Evolutionary conservation across 2,329 filamentous ascomycete genomes (phyloP).

Genomic region (Graphilbum fragrans): DNA sequence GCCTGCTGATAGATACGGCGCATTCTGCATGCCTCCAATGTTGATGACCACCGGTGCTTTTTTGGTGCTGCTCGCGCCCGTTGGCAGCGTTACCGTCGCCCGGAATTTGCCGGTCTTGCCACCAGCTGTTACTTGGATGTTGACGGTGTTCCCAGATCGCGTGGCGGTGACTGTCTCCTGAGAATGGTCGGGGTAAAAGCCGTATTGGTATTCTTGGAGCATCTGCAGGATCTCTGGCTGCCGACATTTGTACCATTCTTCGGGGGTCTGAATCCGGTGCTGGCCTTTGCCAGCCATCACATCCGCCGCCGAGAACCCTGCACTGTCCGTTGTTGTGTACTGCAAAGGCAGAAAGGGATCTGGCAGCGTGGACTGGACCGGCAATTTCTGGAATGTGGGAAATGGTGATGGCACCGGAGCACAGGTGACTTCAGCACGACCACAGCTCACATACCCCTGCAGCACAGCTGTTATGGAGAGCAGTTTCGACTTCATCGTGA

Average conservation of each 20-base stretch:
- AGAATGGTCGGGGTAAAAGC: conserved; percentile 36
- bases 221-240: conserved; percentile 36
- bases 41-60: conserved; percentile 34
- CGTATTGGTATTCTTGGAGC: conserved; percentile 38
- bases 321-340: conserved; percentile 24
- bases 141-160: conserved; percentile 29
- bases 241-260: conserved; percentile 35
- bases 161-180: conserved; percentile 33
- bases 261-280: conserved; percentile 27
- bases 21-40: conserved; percentile 35
- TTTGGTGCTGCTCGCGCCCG: conserved; percentile 17
- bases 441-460: too few species aligned
- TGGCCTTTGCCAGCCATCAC: conserved; percentile 26
- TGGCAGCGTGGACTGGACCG: conserved; percentile 24
- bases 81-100: conserved; percentile 28
- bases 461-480: too few species aligned
- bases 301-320: conserved; percentile 14
- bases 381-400: conserved; percentile 23
- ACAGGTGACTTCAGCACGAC: conserved; percentile 9
- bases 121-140: conserved; percentile 26
- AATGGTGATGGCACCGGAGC: conserved; percentile 15
- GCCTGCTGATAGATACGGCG: conserved; percentile 30
- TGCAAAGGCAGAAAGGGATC: conserved; percentile 30
- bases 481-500: too few species aligned
- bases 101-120: conserved; percentile 31